A percentile compares a stretch with the other conserved stretches of the same genome.
These are phyloP conservation scores for Acorus calamus DNA, from an alignment of 106 monocot genomes.

Conservation along the genomic window DNA sequence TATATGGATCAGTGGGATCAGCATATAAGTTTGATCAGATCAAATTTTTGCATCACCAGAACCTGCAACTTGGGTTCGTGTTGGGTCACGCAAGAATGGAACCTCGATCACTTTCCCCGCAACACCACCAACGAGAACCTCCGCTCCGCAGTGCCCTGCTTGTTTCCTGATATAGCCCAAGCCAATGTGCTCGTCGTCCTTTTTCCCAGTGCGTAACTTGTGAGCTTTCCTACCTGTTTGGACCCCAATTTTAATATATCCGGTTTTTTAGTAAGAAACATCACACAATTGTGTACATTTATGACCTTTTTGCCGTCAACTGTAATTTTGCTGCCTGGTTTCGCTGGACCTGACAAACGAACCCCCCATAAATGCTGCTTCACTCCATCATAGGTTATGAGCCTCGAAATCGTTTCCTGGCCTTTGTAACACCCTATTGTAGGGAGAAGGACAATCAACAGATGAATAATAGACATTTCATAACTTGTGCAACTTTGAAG, in stretches of 20 bases:
- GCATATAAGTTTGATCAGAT: no score
- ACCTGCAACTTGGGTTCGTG: no score
- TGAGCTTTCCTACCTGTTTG: conserved; percentile 24
- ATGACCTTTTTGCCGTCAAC: conserved; percentile 17
- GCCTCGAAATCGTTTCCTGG: conserved; percentile 29
- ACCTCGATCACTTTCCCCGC: conserved; percentile 11
- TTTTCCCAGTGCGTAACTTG: conserved; percentile 17
- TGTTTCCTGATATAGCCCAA: conserved; percentile 16
- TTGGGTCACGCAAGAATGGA: conserved; percentile 12
- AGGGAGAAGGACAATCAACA: neutral
- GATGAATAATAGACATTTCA: neutral
- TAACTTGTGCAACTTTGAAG: neutral
- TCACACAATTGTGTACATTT: no score
- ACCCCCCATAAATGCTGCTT: conserved; percentile 27
- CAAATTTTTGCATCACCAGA: no score
- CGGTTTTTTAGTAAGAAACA: neutral
- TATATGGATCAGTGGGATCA: no score
- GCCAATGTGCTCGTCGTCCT: conserved; percentile 15
- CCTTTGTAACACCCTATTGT: conserved; percentile 29
- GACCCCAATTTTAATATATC: neutral
- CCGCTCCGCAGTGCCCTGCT: conserved; percentile 2
- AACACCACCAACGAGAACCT: conserved; percentile 11
- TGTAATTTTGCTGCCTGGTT: conserved; percentile 18
- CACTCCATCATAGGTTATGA: conserved; percentile 25
- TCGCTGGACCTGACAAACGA: conserved; percentile 20